Percentiles rank a stretch among this genome's conserved stretches.
Conservation (phyloP, 345 rosid species). For the Aquilaria malaccensis region DNA sequence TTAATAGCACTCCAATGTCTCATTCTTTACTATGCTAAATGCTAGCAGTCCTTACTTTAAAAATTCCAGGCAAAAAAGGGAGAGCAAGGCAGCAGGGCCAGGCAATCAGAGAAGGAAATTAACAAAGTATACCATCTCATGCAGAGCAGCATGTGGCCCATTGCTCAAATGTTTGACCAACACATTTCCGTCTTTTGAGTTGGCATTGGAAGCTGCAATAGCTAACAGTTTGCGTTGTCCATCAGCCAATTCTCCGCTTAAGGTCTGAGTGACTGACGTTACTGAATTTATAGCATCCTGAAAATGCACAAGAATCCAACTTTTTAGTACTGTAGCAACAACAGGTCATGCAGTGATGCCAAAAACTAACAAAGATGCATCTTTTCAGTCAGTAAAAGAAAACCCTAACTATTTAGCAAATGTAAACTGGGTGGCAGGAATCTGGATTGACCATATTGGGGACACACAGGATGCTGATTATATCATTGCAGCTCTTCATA, state of each 20-base stretch:
- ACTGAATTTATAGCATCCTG: slow-evolving; percentile 68
- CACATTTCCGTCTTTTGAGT: slow-evolving; percentile 35
- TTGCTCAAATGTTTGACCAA: slow-evolving; percentile 44
- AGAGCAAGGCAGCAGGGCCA: too few species aligned
- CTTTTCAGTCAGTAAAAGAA: too few species aligned
- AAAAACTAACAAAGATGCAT: too few species aligned
- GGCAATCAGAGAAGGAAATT: not conserved
- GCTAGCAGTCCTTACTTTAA: not conserved
- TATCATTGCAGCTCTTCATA: too few species aligned
- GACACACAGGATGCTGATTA: too few species aligned
- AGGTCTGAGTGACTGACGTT: slow-evolving; percentile 45
- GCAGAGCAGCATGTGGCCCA: slow-evolving; percentile 49
- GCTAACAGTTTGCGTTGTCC: slow-evolving; percentile 59
- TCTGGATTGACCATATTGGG: too few species aligned
- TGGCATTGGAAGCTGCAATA: slow-evolving; percentile 51
- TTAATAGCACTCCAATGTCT: not conserved
- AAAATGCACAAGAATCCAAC: slow-evolving; percentile 9
- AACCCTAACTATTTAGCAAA: too few species aligned
- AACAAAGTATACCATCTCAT: slow-evolving; percentile 37
- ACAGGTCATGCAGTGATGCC: too few species aligned
- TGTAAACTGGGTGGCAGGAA: too few species aligned
- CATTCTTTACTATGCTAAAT: not conserved
- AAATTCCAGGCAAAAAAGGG: not conserved
- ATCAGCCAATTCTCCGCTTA: slow-evolving; percentile 62
- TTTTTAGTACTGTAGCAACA: too few species aligned